phyloP scores from a whole-genome alignment of 208 protist species.

The Willaertia magna region DNA sequence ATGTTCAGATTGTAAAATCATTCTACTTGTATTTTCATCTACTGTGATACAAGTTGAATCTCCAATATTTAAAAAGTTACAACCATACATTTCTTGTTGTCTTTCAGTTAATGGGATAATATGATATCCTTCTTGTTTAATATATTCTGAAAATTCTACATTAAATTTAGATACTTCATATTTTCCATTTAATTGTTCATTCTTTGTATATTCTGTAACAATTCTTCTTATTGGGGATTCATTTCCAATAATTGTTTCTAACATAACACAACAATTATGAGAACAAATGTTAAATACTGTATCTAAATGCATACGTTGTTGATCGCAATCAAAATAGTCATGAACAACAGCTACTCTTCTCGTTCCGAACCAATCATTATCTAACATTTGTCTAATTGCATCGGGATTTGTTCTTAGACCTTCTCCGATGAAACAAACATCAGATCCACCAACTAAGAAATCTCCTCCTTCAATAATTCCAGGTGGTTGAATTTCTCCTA shows the following conservation, averaged over 20 bases:
- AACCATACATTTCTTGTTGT: slow-evolving; percentile 2
- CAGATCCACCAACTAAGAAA: slow-evolving; percentile 40
- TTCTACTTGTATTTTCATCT: not conserved
- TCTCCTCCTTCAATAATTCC: slow-evolving; percentile 58
- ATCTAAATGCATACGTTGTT: slow-evolving; percentile 46
- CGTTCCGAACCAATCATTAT: slow-evolving; percentile 58
- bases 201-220: slow-evolving; percentile 34
- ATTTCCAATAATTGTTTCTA: slow-evolving; percentile 30
- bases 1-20: not conserved
- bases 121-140: slow-evolving; percentile 8
- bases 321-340: slow-evolving; percentile 35
- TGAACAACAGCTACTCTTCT: slow-evolving; percentile 40
- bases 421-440: slow-evolving; percentile 50
- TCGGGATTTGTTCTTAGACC: slow-evolving; percentile 48
- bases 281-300: slow-evolving; percentile 33
- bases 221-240: slow-evolving; percentile 14
- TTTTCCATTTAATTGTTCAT: not conserved
- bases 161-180: slow-evolving; percentile 11
- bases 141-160: slow-evolving; percentile 16
- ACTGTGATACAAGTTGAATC: not conserved
- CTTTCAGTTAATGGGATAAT: not conserved
- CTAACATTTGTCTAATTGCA: slow-evolving; percentile 51
- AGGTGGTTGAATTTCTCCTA: slow-evolving; percentile 43
- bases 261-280: slow-evolving; percentile 25
- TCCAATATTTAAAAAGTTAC: slow-evolving; percentile 15